These are phyloP conservation scores for Huiozyma naganishii DNA, from an alignment of 805 yeast genomes.

Conservation along the genomic window DNA sequence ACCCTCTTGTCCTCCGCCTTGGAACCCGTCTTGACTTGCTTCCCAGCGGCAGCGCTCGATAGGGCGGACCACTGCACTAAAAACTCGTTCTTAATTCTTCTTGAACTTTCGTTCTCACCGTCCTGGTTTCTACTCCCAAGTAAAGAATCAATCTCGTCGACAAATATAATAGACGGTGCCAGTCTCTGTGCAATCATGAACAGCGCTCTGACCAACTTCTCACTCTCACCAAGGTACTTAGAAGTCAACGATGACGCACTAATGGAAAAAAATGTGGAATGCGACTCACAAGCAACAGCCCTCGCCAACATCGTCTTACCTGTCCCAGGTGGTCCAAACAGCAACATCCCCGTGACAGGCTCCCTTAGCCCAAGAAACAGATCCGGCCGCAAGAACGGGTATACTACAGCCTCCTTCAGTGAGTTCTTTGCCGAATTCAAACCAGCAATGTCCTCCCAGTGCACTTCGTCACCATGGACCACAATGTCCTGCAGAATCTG, in stretches of 20 bases:
- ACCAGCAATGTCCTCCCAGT: slow-evolving; percentile 95
- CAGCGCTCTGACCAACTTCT: slow-evolving; percentile 81
- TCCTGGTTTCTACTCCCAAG: slow-evolving; percentile 55
- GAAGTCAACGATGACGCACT: slow-evolving; percentile 86
- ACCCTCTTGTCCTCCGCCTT: slow-evolving; percentile 46
- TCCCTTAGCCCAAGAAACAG: slow-evolving; percentile 82
- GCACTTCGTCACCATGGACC: slow-evolving; percentile 80
- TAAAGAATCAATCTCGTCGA: slow-evolving; percentile 91
- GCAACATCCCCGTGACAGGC: slow-evolving; percentile 91
- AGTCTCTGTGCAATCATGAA: slow-evolving; percentile 75
- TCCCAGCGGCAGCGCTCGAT: slow-evolving; percentile 74
- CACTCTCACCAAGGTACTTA: slow-evolving; percentile 83
- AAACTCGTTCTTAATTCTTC: slow-evolving; percentile 88
- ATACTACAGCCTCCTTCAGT: slow-evolving; percentile 88
- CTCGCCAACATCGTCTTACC: slow-evolving; percentile 96
- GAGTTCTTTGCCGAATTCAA: slow-evolving; percentile 79
- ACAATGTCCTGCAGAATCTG: slow-evolving; percentile 84
- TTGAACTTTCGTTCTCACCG: slow-evolving; percentile 70
- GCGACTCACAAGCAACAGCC: slow-evolving; percentile 92
- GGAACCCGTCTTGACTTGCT: slow-evolving; percentile 33
- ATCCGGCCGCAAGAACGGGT: slow-evolving; percentile 91
- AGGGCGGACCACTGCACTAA: slow-evolving; percentile 90
- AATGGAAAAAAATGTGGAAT: slow-evolving; percentile 84
- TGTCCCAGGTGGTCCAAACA: slow-evolving; percentile 98
- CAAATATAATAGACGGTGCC: slow-evolving; percentile 88